phyloP scores from a whole-genome alignment of 2,329 filamentous ascomycete species.

The Beauveria brongniartii region DNA sequence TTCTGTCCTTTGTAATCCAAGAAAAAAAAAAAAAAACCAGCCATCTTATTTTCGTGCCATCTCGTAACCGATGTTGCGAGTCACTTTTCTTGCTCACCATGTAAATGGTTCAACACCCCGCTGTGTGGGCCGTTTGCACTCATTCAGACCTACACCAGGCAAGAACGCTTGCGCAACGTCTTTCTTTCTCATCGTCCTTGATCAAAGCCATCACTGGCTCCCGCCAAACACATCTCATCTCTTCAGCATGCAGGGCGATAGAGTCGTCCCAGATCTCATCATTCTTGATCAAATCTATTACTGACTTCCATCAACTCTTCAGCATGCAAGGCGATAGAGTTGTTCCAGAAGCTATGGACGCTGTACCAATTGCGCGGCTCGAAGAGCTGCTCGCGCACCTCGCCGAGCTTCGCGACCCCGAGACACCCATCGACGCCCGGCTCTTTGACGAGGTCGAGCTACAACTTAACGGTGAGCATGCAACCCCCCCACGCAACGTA shows the following conservation, averaged over 20 bases:
- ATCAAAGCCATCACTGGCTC: neutral
- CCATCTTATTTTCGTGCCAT: no score
- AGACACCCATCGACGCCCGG: constrained; percentile 34
- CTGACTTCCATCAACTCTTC: neutral
- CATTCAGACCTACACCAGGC: neutral
- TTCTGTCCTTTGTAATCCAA: no score
- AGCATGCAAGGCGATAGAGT: constrained; percentile 15
- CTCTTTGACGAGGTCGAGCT: constrained; percentile 53
- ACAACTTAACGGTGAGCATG: constrained; percentile 42
- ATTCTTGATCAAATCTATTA: neutral
- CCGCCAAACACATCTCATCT: neutral
- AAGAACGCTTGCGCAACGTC: neutral
- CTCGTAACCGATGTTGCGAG: no score
- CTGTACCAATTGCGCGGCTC: constrained; percentile 41
- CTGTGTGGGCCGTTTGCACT: no score
- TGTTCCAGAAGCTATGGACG: constrained; percentile 32
- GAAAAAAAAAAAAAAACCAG: no score
- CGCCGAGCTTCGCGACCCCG: constrained; percentile 38
- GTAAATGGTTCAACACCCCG: no score
- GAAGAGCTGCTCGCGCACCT: constrained; percentile 48
- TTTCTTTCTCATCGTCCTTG: neutral
- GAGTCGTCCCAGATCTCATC: constrained; percentile 25
- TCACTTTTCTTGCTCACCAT: no score
- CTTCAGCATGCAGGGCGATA: constrained; percentile 10
- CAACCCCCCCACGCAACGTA: no score